phyloP scores from a whole-genome alignment of 371 early-diverging fungal genomes.

The Mortierella sp. region DNA sequence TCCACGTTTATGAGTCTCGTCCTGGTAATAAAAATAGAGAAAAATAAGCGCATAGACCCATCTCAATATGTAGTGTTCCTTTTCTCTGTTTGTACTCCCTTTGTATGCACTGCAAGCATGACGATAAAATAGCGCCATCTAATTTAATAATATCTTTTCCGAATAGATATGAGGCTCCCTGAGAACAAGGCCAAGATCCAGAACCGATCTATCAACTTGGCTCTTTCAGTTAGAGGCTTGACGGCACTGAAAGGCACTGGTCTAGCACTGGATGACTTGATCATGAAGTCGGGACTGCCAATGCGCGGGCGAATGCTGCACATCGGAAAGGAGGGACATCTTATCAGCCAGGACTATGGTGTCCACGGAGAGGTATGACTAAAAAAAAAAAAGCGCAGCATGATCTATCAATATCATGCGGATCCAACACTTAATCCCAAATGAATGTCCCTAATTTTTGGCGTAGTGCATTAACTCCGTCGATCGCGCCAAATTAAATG shows the following conservation, averaged over 20 bases:
- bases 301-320: conserved; percentile 97
- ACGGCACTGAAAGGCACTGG: conserved; percentile 83
- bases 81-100: too few species aligned
- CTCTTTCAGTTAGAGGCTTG: conserved; percentile 91
- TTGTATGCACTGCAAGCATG: background rate
- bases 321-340: conserved; percentile 70
- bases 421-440: background rate
- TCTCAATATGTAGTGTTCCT: background rate
- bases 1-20: conserved; percentile 88
- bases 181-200: conserved; percentile 68
- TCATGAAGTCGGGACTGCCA: conserved; percentile 83
- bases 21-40: conserved; percentile 69
- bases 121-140: background rate
- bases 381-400: background rate
- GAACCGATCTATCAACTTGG: conserved; percentile 94
- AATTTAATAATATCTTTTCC: background rate
- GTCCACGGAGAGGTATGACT: conserved; percentile 82
- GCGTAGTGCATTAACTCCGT: conserved; percentile 93
- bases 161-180: conserved; percentile 74
- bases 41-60: background rate
- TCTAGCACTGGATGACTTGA: conserved; percentile 70
- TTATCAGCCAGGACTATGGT: conserved; percentile 88
- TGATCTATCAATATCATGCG: background rate
- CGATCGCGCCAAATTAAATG: conserved; percentile 88
- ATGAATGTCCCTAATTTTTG: background rate